Base-by-base conservation (phyloP, 768 basidiomycete genomes). In the Russula emetica region DNA sequence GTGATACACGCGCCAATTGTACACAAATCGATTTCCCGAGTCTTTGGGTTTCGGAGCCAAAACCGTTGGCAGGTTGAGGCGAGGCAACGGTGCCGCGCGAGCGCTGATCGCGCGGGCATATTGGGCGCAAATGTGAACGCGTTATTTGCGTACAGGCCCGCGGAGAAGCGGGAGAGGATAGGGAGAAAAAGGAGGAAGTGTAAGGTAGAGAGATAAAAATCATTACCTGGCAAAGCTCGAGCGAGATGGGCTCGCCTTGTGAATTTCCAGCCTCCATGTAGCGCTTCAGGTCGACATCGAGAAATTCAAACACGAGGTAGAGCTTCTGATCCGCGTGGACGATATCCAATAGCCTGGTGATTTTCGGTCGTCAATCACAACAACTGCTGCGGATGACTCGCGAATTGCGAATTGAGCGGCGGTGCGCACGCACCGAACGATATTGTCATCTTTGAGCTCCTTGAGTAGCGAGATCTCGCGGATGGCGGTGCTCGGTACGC, bases 391-490 rank as follows among this genome's bases (percentile, higher is more conserved):
- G 10, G 28, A 20, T 32, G 9, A n/a, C 34, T 20, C 20, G n/a
- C 58, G 32, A n/a, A 22, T 44, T 34, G 34, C 10, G 34, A 34
- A 34, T 34, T 34, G 10, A 11, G 34, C 11, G 34, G 34, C 34
- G 34, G 34, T 6, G 47, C 7, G 24, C 50, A 74, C 80, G 70
- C 72, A 90, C 97, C 86, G 85, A 72, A 99, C 97, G 71, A 98
- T 92, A 73, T 98, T 92, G 40, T 94, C 92, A 74, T 98, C 91
- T 74, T 91, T 92, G 70, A 99, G 82, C 74, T 99, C 97, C 76
- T 98, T 99, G 70, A 99, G 77, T 66, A 99, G 76, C 77, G 92
- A 94, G 76, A 99, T 99, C 79, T 99, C 97, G 57, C 97, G 85
- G 71, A 99, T 99, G 60, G 96, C 95, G 5, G 97, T 99, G 67